Conservation (phyloP, 192 early-diverging fungal genomes). For the Dimargaris cristalligena region DNA sequence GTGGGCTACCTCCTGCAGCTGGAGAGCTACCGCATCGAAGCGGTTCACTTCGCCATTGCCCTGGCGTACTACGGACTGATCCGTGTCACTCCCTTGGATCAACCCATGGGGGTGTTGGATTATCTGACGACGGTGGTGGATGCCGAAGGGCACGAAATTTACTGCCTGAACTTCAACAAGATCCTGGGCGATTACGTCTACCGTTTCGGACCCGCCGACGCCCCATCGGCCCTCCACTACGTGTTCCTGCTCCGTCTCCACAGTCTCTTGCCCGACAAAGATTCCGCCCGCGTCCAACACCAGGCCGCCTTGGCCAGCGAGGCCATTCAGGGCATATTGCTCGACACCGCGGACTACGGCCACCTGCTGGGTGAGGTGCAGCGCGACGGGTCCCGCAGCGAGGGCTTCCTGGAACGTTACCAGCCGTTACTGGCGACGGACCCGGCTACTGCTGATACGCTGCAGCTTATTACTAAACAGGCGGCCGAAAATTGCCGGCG, state of each 20-base stretch:
- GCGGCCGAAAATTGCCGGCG: slow-evolving; percentile 54
- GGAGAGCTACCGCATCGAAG: slow-evolving; percentile 52
- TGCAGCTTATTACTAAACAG: slow-evolving; percentile 41
- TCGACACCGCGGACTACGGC: slow-evolving; percentile 40
- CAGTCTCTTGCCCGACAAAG: neutral
- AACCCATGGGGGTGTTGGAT: slow-evolving; percentile 8
- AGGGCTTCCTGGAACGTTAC: slow-evolving; percentile 51
- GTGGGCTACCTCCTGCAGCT: slow-evolving; percentile 49
- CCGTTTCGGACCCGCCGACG: slow-evolving; percentile 11
- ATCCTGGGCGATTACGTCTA: slow-evolving; percentile 20
- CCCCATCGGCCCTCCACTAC: slow-evolving; percentile 12
- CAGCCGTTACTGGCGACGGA: slow-evolving; percentile 40
- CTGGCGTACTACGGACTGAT: slow-evolving; percentile 67
- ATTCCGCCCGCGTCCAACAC: slow-evolving; percentile 12
- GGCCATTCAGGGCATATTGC: slow-evolving; percentile 41
- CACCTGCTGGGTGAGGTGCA: slow-evolving; percentile 36
- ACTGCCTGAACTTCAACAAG: slow-evolving; percentile 21
- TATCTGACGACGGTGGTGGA: slow-evolving; percentile 9
- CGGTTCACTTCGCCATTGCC: slow-evolving; percentile 78
- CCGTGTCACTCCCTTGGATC: slow-evolving; percentile 13
- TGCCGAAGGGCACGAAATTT: slow-evolving; percentile 12
- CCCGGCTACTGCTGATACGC: slow-evolving; percentile 28
- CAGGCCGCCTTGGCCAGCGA: slow-evolving; percentile 32
- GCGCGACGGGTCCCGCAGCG: slow-evolving; percentile 22
- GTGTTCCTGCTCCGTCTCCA: slow-evolving; percentile 5